Conservation (phyloP, 495 filamentous ascomycete genomes). For the Podospora appendiculata region DNA sequence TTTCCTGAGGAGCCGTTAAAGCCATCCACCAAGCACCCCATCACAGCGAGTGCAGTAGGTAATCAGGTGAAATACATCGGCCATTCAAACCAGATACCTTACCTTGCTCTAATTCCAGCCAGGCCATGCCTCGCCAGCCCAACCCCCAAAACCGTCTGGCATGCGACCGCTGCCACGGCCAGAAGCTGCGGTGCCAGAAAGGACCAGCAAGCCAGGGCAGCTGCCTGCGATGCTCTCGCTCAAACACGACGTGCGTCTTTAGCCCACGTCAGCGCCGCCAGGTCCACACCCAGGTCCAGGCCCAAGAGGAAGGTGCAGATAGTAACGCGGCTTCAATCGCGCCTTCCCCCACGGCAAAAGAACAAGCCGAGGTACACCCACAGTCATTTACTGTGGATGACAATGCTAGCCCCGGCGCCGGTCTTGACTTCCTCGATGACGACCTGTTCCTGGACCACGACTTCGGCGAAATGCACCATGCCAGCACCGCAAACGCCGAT, state of each 20-base stretch:
- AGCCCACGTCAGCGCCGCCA: constrained; percentile 5
- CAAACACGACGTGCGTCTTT: constrained; percentile 6
- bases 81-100: too few species aligned
- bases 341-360: not conserved
- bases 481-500: too few species aligned
- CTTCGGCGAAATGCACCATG: too few species aligned
- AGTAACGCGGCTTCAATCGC: not conserved
- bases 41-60: not conserved
- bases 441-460: too few species aligned
- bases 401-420: not conserved
- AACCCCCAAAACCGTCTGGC: constrained; percentile 1
- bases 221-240: constrained; percentile 4
- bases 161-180: constrained; percentile 6
- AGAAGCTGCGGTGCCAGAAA: constrained; percentile 4
- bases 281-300: too few species aligned
- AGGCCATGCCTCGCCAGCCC: constrained; percentile 4
- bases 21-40: not conserved
- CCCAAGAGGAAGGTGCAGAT: too few species aligned
- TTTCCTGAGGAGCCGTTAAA: not conserved
- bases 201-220: not conserved
- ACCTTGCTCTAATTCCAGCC: too few species aligned
- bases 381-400: not conserved
- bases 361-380: not conserved
- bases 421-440: not conserved
- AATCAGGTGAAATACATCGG: too few species aligned